Percentiles rank a stretch among this genome's conserved stretches.
Evolutionary conservation across 495 filamentous ascomycete species (phyloP).

Genomic region (Hyaloscypha variabilis): DNA sequence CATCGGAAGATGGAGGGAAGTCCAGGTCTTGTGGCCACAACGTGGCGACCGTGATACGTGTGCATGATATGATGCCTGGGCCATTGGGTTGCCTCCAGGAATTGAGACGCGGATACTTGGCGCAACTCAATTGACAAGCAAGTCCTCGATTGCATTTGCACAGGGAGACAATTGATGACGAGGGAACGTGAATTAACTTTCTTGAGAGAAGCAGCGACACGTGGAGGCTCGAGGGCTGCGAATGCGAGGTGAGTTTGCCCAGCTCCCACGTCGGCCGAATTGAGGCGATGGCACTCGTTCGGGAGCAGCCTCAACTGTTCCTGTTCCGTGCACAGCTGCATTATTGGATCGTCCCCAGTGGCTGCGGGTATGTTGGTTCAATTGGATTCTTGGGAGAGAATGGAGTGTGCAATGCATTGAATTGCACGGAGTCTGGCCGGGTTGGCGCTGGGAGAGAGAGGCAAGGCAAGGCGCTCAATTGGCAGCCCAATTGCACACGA

Average conservation of each 20-base stretch:
- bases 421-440: not conserved
- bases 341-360: constrained; percentile 6
- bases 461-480: not conserved
- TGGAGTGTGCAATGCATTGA: constrained; percentile 1
- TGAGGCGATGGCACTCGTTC: not conserved
- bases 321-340: constrained; percentile 3
- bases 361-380: constrained; percentile 2
- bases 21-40: constrained; percentile 13
- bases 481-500: not conserved
- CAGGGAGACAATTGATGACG: constrained; percentile 11
- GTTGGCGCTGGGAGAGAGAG: not conserved
- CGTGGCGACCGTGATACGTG: constrained; percentile 26
- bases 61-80: constrained; percentile 11
- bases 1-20: constrained; percentile 13
- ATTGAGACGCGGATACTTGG: constrained; percentile 7
- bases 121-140: constrained; percentile 20
- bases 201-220: not conserved
- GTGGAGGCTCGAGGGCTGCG: constrained; percentile 6
- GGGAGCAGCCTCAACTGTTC: not conserved
- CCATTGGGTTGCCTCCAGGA: not conserved
- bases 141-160: not conserved
- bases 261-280: not conserved
- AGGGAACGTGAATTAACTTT: not conserved
- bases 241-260: constrained; percentile 14
- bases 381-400: constrained; percentile 1